Evolutionary conservation across 2,329 filamentous ascomycete species (phyloP), one percentile per base, ranked within the genome.

Genomic region (Incumbomyces lentus): DNA sequence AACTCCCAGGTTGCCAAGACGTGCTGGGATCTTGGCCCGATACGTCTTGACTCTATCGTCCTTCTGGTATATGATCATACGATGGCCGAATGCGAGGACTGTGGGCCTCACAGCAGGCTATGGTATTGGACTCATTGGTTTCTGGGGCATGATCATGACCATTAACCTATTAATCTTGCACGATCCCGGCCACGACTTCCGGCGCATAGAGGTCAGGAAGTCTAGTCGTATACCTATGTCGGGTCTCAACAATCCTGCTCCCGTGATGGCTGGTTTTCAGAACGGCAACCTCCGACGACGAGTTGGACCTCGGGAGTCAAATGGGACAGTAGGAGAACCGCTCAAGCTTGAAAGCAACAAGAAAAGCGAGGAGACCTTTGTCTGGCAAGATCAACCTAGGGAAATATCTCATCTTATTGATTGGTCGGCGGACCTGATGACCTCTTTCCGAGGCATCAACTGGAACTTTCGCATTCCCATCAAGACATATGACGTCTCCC

Each of bases 401-500:
- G 2, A 60, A 2, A 68, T 78, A 33, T 56, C 62, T 17, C 72
- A 78, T 51, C 72, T 77, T 13, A 53, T 80, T 14, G 71, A 78
- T 48, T 82, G 78, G 77, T 67, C 73, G 2, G 52, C 70, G 10
- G 77, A 79, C 48, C 59, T 79, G 32, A 68, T 78, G 50, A 70
- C 68, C 58, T 78, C 71, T 55, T 76, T 81, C 55, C 69, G 78
- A 39, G 78, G 78, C 8, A 68, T 74, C 30, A 74, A 75, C 50
- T 81, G 78, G 78, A 76, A 71, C 55, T 79, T 75, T 68, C 68
- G 76, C 4, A 69, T 70, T 18, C 49, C 51, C 5, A 34, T 40
- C 19, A 45, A 37, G 12, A 45, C 42, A 16, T 45, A 38, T 31
- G 22, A 18, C 3, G 33, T 40, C n/a, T 26, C 13, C n/a, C 44